Evolutionary conservation across 305 asterid genomes (phyloP).

Genomic region (Solanum hybrid): DNA sequence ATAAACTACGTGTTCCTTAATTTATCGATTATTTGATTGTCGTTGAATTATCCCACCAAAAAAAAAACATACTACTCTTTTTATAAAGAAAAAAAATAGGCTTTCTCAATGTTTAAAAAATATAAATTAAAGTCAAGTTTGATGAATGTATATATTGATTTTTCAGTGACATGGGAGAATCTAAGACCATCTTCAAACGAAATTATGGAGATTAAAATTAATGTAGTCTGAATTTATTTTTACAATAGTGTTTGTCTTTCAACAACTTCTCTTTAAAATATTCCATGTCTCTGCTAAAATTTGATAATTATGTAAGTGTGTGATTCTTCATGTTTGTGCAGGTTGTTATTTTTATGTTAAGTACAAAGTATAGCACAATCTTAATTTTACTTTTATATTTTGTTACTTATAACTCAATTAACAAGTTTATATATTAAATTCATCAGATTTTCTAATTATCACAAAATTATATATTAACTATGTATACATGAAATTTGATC

Average conservation of each 20-base stretch:
- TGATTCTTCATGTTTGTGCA: background rate
- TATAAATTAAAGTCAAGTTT: background rate
- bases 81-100: background rate
- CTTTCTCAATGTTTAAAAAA: background rate
- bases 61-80: no score
- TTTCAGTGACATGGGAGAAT: background rate
- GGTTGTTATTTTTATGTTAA: no score
- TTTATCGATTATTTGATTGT: no score
- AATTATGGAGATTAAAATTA: no score
- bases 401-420: background rate
- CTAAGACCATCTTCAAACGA: background rate
- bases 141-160: no score
- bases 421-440: no score
- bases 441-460: background rate
- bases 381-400: no score
- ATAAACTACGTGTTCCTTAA: background rate
- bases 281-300: background rate
- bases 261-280: background rate
- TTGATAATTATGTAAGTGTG: background rate
- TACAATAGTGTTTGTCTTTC: background rate
- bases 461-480: no score
- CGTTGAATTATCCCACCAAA: background rate
- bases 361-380: no score
- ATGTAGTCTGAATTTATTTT: background rate
- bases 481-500: background rate